Conservation (phyloP, 352 stramenopile species). For the Plasmopara viticola region DNA sequence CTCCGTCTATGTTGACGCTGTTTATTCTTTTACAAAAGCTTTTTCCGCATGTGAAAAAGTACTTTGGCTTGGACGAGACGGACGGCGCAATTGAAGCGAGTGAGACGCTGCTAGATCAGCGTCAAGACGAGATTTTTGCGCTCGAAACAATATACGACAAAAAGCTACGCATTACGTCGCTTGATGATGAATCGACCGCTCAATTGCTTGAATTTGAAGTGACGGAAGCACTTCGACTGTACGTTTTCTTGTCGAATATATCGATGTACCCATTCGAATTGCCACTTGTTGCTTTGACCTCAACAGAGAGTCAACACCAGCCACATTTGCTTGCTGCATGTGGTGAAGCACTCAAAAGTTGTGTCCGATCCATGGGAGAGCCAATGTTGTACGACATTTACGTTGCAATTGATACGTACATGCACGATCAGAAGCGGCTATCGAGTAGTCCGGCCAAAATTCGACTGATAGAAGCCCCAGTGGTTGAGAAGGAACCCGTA, state of each 20-base stretch:
- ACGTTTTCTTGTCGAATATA: conserved; percentile 42
- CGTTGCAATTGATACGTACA: conserved; percentile 52
- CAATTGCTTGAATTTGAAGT: conserved; percentile 47
- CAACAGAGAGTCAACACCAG: conserved; percentile 30
- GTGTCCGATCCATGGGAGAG: conserved; percentile 47
- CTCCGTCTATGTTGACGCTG: conserved; percentile 33
- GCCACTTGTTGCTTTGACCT: conserved; percentile 44
- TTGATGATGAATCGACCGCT: conserved; percentile 16
- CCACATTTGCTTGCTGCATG: conserved; percentile 41
- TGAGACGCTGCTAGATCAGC: conserved; percentile 35
- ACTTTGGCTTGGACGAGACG: conserved; percentile 27
- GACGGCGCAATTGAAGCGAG: conserved; percentile 9
- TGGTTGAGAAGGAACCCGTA: conserved; percentile 5
- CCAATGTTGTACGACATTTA: conserved; percentile 81
- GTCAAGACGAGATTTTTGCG: conserved; percentile 71
- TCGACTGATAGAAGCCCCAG: conserved; percentile 26
- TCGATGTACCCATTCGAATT: conserved; percentile 77
- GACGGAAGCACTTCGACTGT: conserved; percentile 37
- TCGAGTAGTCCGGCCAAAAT: conserved; percentile 24
- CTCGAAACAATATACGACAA: conserved; percentile 83
- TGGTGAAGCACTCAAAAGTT: conserved; percentile 46
- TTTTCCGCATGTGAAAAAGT: conserved; percentile 36
- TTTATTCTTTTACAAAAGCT: conserved; percentile 36
- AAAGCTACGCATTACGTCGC: conserved; percentile 30
- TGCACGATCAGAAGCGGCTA: conserved; percentile 29